These are phyloP conservation scores for Sporobolomyces pararoseus DNA, from an alignment of 768 basidiomycete species.

Conservation along the genomic window DNA sequence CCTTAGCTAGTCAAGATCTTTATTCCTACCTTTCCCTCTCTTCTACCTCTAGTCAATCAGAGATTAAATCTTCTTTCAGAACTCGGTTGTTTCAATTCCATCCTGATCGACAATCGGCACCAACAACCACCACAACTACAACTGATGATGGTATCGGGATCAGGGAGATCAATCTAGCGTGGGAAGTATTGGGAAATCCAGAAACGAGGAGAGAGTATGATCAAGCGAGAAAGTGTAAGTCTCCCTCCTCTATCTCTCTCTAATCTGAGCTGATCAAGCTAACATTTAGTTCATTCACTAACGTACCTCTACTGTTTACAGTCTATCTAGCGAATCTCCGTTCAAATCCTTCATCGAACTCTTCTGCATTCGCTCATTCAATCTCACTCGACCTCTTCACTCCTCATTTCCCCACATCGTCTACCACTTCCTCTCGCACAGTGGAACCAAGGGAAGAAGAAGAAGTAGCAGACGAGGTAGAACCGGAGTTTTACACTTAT, in stretches of 20 bases:
- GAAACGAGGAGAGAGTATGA: slow-evolving; percentile 18
- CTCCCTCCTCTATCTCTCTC: not conserved
- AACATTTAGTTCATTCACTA: too few species aligned
- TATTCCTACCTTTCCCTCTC: slow-evolving; percentile 15
- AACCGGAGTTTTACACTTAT: slow-evolving; percentile 48
- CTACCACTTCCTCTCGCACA: too few species aligned
- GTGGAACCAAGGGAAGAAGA: too few species aligned
- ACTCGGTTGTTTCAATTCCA: not conserved
- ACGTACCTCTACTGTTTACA: too few species aligned
- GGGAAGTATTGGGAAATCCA: slow-evolving; percentile 28
- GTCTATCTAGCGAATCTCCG: not conserved
- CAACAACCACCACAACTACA: not conserved
- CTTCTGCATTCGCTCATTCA: slow-evolving; percentile 15
- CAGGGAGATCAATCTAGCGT: slow-evolving; percentile 30
- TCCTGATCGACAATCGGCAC: slow-evolving; percentile 18
- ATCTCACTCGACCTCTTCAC: slow-evolving; percentile 38
- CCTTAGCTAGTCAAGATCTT: slow-evolving; percentile 18
- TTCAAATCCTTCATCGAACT: not conserved
- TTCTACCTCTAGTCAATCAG: not conserved
- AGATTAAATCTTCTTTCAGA: slow-evolving; percentile 13
- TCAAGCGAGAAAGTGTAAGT: slow-evolving; percentile 3
- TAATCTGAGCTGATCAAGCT: too few species aligned
- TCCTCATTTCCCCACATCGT: slow-evolving; percentile 9
- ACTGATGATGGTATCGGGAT: not conserved
- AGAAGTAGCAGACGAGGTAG: slow-evolving; percentile 40